These are phyloP conservation scores for Linderniella brevidens DNA, from an alignment of 257 asterid genomes.

Conservation along the genomic window DNA sequence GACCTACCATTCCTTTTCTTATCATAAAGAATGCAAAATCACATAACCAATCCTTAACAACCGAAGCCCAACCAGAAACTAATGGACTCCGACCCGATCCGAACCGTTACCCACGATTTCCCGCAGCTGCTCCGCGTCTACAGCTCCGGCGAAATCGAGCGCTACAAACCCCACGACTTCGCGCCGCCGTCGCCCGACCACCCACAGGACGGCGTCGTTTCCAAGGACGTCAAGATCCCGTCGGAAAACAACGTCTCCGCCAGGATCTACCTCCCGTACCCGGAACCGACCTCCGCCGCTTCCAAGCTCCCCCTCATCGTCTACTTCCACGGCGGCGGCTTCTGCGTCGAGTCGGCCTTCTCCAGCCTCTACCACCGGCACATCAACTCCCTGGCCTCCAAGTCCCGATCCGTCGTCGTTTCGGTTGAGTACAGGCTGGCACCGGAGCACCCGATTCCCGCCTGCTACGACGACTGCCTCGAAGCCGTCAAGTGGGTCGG, in stretches of 20 bases:
- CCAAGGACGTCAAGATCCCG: constrained; percentile 36
- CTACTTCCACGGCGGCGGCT: constrained; percentile 81
- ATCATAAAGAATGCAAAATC: too few relatives aligned
- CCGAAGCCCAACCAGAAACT: too few relatives aligned
- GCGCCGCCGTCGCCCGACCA: constrained; percentile 33
- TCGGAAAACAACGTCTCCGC: constrained; percentile 28
- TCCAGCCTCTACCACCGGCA: constrained; percentile 32
- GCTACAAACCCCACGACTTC: constrained; percentile 7
- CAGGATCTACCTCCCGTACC: constrained; percentile 42
- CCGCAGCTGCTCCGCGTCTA: constrained; percentile 27
- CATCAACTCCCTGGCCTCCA: constrained; percentile 23
- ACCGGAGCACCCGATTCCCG: constrained; percentile 56
- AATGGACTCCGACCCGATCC: constrained; percentile 14
- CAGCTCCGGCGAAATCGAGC: constrained; percentile 35
- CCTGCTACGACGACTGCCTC: constrained; percentile 55
- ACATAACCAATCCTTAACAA: too few relatives aligned
- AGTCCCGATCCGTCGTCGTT: constrained; percentile 32
- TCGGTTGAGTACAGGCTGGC: constrained; percentile 58
- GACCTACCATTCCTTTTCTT: too few relatives aligned
- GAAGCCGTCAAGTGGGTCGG: constrained; percentile 39
- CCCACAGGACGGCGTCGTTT: constrained; percentile 23
- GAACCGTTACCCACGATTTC: constrained; percentile 20
- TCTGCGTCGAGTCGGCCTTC: constrained; percentile 40
- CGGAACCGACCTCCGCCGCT: constrained; percentile 3
- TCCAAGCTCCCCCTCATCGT: constrained; percentile 41